Conservation (phyloP, 78 protist genomes). For the Dictyostelium brefeldianum region DNA sequence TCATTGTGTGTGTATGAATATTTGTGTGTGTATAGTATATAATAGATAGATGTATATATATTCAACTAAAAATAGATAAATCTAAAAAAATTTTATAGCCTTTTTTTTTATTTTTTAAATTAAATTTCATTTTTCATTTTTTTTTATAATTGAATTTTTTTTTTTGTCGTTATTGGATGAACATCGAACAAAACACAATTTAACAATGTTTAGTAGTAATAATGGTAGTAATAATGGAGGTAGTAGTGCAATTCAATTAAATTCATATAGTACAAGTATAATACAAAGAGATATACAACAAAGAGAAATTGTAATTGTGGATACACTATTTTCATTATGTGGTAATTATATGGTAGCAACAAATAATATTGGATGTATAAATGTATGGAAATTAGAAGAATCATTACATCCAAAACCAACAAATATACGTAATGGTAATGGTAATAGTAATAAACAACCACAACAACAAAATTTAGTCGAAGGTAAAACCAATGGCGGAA, state of each 20-base stretch:
- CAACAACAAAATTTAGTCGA: neutral
- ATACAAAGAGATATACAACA: constrained; percentile 37
- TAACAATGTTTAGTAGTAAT: neutral
- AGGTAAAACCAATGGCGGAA: neutral
- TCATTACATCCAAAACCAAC: neutral
- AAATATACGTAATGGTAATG: neutral
- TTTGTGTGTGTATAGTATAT: no score
- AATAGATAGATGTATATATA: no score
- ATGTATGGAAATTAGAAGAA: constrained; percentile 47
- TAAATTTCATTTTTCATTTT: no score
- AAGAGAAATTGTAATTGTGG: constrained; percentile 10
- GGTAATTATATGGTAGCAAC: constrained; percentile 55
- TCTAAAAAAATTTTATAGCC: no score
- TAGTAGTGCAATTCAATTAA: neutral
- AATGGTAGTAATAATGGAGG: neutral
- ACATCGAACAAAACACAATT: neutral
- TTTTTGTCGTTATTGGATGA: neutral
- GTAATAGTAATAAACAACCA: neutral
- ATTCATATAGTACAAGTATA: neutral
- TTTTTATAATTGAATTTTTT: no score
- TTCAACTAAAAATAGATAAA: no score
- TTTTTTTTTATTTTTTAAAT: no score
- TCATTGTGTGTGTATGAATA: no score
- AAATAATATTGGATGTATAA: constrained; percentile 47
- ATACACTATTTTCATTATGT: constrained; percentile 42